Evolutionary conservation across 495 filamentous ascomycete genomes (phyloP), one percentile per base, ranked within the genome.

Genomic region (Echria macrotheca): DNA sequence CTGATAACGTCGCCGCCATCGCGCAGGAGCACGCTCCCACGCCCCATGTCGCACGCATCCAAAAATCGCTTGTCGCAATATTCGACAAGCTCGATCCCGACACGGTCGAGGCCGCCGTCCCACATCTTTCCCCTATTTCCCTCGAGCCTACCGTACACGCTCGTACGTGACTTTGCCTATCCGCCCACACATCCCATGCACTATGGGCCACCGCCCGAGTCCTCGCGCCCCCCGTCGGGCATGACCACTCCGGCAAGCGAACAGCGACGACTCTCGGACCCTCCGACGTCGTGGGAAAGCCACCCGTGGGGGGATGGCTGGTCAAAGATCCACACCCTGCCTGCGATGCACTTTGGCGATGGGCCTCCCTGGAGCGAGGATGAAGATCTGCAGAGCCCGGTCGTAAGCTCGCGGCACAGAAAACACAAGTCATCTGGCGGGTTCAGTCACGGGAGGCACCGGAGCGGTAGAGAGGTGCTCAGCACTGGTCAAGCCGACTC

Each of bases 311-410:
- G 54, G 11, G 56, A 64, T 23, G 69, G 67, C 37, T 63, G 64
- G 28, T 61, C 66, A n/a, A 64, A 70, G 67, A 48, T 69, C 64
- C 58, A 84, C 33, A 83, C 91, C 56, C 70, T 95, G 22, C 85
- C 93, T 10, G 81, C 86, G 12, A 91, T 94, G 61, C 83, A 88
- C 12, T 94, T 95, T 61, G 83, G 77, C 10, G 91, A 95, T 65
- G 93, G 91, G 2, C 91, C 91, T 4, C 91, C 91, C n/a, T 97
- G 87, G 74, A 94, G 87, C 66, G 91, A 97, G 66, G 91, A 97
- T 66, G 91, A 96, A 59, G 91, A 97, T 67, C 69, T 97, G 38
- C 89, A 95, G 58, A 94, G 88, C 58, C 91, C 91, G 5, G 86
- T 96, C 3, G 76, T 85, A 11, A 84, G 80, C 47, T 80, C 83